Evolutionary conservation across 805 yeast genomes (phyloP).

Genomic region (Candida sanyiensis): DNA sequence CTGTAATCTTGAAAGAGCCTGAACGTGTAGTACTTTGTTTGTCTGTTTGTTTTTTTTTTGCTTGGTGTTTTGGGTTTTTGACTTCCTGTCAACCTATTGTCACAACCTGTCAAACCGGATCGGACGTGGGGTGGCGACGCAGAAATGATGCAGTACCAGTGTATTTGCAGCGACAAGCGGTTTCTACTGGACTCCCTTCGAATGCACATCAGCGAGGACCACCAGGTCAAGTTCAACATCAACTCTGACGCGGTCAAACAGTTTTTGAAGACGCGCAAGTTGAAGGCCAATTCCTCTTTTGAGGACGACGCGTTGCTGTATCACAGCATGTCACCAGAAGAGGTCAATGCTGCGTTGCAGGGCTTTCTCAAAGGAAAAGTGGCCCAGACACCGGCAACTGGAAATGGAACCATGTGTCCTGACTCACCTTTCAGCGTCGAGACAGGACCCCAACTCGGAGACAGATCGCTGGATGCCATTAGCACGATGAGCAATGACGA

Average conservation of each 20-base stretch:
- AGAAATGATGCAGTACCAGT: background rate
- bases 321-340: background rate
- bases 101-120: too few relatives aligned
- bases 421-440: background rate
- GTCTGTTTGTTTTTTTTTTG: too few relatives aligned
- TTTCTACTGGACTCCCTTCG: background rate
- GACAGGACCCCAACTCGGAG: background rate
- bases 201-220: background rate
- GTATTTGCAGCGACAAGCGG: background rate
- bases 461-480: background rate
- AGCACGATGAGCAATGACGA: background rate
- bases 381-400: background rate
- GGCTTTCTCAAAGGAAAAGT: background rate
- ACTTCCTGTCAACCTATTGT: too few relatives aligned
- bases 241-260: background rate
- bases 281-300: slow-evolving; percentile 1
- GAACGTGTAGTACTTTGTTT: too few relatives aligned
- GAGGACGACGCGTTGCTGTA: background rate
- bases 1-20: too few relatives aligned
- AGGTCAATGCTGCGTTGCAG: background rate
- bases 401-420: background rate
- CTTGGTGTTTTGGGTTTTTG: background rate
- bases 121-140: background rate
- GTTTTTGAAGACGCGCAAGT: background rate
- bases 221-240: background rate